Evolutionary conservation across 2,329 filamentous ascomycete species (phyloP), one percentile per base, ranked within the genome.

Genomic region (Fusarium liriodendri): DNA sequence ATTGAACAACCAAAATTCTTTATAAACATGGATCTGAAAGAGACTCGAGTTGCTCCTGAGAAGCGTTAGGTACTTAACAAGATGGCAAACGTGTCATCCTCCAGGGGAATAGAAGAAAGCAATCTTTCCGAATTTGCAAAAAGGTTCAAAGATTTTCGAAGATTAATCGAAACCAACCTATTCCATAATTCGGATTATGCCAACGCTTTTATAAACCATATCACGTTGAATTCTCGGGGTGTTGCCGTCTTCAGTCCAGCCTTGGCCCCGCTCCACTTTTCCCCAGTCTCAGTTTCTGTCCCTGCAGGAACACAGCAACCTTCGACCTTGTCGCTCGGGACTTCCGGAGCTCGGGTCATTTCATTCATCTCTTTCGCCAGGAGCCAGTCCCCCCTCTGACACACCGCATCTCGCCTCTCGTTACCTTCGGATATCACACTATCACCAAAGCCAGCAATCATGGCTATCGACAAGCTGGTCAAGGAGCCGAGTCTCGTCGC

Each of bases 401-500:
- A 35, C 32, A 58, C 58, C 37, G 25, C 50, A 52, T 29, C 50
- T 45, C 59, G 59, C 22, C 25, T 42, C 38, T 22, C 33, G 25
- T n/a, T 38, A 45, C 33, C 11, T 33, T 57, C 29, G 25, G 22
- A 7, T 64, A 7, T 64, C 25, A 16, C 42, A 10, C 37, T 27
- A 8, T 25, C 14, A 35, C 20, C 22, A n/a, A 25, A 27, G 20
- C 9, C 35, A 27, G n/a, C 29, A 29, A 69, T 32, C 11, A 85
- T 85, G 84, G 79, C 82, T 13, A 78, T 84, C 76, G 82, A 83
- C 57, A 80, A 82, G 40, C 80, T 85, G 50, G 79, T 86, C 65
- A 82, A 79, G 25, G 84, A 86, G 64, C 80, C 83, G 16, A 80
- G 88, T 69, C 90, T 97, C 55, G 86, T 88, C 66, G 88, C 90